phyloP scores from a whole-genome alignment of 2,329 filamentous ascomycete genomes.

The Penicillium sp. region DNA sequence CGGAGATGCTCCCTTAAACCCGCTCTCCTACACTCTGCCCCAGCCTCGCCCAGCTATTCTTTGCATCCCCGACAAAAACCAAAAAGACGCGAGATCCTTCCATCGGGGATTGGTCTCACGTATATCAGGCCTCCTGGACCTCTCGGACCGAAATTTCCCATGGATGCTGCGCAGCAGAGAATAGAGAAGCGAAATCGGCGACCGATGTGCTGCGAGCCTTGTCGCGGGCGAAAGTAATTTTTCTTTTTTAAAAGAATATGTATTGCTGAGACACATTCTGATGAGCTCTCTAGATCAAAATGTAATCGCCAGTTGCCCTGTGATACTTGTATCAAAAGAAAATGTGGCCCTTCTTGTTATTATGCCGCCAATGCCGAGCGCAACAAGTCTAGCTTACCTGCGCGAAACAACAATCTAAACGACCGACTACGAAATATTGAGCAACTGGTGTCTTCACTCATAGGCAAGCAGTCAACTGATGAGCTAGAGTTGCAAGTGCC shows the following conservation, averaged over 20 bases:
- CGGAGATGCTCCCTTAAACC: not conserved
- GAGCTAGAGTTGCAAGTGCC: not conserved
- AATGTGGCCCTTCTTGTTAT: not conserved
- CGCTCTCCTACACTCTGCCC: not conserved
- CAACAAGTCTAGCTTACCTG: not conserved
- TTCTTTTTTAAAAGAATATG: not conserved
- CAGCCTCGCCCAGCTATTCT: not conserved
- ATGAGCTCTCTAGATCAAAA: conserved; percentile 5
- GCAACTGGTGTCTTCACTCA: conserved; percentile 10
- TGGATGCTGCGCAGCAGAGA: not conserved
- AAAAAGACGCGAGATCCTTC: not conserved
- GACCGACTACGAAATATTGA: conserved; percentile 14
- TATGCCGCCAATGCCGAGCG: conserved; percentile 16
- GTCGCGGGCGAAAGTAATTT: conserved; percentile 16
- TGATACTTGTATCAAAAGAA: conserved; percentile 10
- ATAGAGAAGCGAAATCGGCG: conserved; percentile 16
- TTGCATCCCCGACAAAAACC: no score
- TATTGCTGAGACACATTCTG: not conserved
- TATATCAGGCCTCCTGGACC: no score
- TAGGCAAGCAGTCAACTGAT: not conserved
- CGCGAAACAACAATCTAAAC: conserved; percentile 3
- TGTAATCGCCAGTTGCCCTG: conserved; percentile 13
- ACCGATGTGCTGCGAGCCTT: conserved; percentile 14
- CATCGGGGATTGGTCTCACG: not conserved
- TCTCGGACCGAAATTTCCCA: not conserved